Evolutionary conservation across 768 basidiomycete species (phyloP).

Genomic region (Symmetrospora coprosmae): DNA sequence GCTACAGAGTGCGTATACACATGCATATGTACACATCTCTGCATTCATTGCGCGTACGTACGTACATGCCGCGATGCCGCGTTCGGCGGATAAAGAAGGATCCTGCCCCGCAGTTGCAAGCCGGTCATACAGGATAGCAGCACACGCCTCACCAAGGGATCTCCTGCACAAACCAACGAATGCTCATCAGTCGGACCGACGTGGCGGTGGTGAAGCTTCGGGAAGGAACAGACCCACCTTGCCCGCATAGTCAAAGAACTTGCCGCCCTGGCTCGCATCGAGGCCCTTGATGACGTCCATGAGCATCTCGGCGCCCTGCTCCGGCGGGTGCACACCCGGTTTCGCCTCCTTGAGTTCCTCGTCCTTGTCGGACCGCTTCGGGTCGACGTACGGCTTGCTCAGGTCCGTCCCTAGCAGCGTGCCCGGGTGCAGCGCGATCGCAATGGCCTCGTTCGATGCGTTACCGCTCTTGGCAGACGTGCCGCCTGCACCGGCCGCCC

Average conservation of each 20-base stretch:
- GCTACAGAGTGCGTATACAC: too few species aligned
- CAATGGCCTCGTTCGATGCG: conserved; percentile 36
- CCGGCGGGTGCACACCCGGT: conserved; percentile 35
- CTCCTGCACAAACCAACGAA: too few species aligned
- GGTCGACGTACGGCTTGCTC: conserved; percentile 22
- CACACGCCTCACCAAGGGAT: conserved; percentile 4
- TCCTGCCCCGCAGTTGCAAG: too few species aligned
- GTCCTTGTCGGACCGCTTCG: conserved; percentile 31
- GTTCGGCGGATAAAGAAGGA: too few species aligned
- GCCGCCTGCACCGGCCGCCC: neutral
- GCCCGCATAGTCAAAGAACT: conserved; percentile 29
- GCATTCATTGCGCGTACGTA: too few species aligned
- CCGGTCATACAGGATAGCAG: too few species aligned
- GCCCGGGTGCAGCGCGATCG: conserved; percentile 33
- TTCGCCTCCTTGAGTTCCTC: conserved; percentile 32
- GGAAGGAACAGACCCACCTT: neutral
- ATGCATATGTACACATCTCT: too few species aligned
- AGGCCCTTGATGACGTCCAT: conserved; percentile 25
- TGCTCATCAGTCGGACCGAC: too few species aligned
- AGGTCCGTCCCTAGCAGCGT: conserved; percentile 28
- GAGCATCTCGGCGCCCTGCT: conserved; percentile 29
- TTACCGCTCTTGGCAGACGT: conserved; percentile 25
- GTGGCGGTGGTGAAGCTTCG: neutral
- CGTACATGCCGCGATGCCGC: too few species aligned
- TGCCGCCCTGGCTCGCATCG: conserved; percentile 23